Evolutionary conservation across 2,329 filamentous ascomycete genomes (phyloP).

Genomic region (Pseudogymnoascus sp.): DNA sequence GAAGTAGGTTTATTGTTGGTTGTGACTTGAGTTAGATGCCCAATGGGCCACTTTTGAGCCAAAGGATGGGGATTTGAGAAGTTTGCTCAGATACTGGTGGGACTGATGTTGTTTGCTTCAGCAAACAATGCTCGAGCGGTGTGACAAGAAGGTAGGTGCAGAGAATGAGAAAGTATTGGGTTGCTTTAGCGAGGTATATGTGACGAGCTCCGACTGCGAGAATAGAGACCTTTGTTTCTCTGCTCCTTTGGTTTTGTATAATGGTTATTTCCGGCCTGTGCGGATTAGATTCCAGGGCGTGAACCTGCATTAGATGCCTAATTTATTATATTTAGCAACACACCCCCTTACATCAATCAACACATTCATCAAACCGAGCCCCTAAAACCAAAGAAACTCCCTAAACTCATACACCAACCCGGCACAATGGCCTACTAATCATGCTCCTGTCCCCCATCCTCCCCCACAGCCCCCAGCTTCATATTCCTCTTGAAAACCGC

Average conservation of each 20-base stretch:
- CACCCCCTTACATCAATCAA: not conserved
- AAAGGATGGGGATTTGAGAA: no score
- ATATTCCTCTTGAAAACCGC: slow-evolving; percentile 40
- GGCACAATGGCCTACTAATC: slow-evolving; percentile 35
- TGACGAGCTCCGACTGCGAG: not conserved
- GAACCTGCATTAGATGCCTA: not conserved
- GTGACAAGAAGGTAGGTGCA: no score
- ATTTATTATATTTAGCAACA: not conserved
- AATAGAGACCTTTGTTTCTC: not conserved
- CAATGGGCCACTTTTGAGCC: no score
- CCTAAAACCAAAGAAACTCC: not conserved
- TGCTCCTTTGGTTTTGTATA: not conserved
- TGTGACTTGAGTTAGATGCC: no score
- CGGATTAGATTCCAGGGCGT: no score
- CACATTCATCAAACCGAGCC: not conserved
- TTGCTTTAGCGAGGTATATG: not conserved
- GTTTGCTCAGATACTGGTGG: no score
- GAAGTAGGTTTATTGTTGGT: no score
- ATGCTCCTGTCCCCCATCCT: slow-evolving; percentile 40
- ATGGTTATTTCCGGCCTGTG: no score
- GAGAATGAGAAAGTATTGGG: not conserved
- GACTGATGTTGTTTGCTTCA: no score
- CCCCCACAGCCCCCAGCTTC: slow-evolving; percentile 43
- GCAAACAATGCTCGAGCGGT: no score
- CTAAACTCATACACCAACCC: not conserved